Conservation (phyloP, 805 yeast species). For the Candida peoriensis region DNA sequence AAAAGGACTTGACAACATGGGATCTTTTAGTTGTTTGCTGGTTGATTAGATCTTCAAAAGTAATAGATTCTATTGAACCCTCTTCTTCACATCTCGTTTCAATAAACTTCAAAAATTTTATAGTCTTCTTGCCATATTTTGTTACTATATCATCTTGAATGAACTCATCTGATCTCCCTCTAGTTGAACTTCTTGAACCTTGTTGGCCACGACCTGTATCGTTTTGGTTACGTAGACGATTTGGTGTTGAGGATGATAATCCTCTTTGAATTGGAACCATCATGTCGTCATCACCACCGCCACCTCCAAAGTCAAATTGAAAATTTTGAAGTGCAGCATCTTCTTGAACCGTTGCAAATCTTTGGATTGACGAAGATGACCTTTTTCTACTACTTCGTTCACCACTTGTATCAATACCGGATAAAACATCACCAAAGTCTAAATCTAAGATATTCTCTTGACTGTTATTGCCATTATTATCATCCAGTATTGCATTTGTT, state of each 20-base stretch:
- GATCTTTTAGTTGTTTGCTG: slow-evolving; percentile 7
- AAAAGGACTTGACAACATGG: slow-evolving; percentile 22
- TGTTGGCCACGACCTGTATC: not conserved
- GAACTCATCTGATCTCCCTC: not conserved
- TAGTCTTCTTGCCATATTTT: slow-evolving; percentile 12
- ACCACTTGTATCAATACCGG: slow-evolving; percentile 3
- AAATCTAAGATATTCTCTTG: slow-evolving; percentile 8
- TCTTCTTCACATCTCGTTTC: slow-evolving; percentile 15
- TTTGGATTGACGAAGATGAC: slow-evolving; percentile 13
- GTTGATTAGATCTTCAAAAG: slow-evolving; percentile 16
- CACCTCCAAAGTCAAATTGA: slow-evolving; percentile 7
- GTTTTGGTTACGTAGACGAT: too few species aligned
- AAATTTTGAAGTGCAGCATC: slow-evolving; percentile 9
- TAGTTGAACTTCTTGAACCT: not conserved
- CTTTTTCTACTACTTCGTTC: slow-evolving; percentile 11
- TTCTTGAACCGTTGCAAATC: slow-evolving; percentile 15
- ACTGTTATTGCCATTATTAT: slow-evolving; percentile 1
- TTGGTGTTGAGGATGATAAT: too few species aligned
- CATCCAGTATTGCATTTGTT: not conserved
- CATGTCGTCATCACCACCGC: not conserved
- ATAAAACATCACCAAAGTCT: slow-evolving; percentile 9
- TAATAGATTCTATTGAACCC: slow-evolving; percentile 1
- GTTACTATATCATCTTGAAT: slow-evolving; percentile 3
- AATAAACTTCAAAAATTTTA: slow-evolving; percentile 18
- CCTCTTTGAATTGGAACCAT: too few species aligned